phyloP scores from a whole-genome alignment of 2,329 filamentous ascomycete genomes.

The Clarireedia hainanense region DNA sequence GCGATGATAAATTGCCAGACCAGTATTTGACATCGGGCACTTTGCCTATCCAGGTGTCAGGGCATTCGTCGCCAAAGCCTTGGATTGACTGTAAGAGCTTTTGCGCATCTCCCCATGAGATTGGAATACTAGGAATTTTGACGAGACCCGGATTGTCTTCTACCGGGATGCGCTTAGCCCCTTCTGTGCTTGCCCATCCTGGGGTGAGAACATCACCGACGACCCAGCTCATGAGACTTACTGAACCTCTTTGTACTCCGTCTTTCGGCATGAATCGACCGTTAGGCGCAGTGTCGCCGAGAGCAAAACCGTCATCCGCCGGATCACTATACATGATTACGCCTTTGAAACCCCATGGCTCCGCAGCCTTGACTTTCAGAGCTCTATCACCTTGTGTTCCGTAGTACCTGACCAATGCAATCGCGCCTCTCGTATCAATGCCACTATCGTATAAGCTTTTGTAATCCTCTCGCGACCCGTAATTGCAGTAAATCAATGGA shows the following conservation, averaged over 20 bases:
- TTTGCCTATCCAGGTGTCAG: slow-evolving; percentile 66
- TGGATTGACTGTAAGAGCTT: slow-evolving; percentile 67
- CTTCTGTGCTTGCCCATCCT: slow-evolving; percentile 67
- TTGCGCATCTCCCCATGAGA: slow-evolving; percentile 85
- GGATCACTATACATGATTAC: slow-evolving; percentile 93
- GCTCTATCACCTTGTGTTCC: slow-evolving; percentile 65
- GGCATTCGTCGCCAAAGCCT: slow-evolving; percentile 63
- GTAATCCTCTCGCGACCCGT: slow-evolving; percentile 80
- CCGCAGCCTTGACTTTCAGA: slow-evolving; percentile 83
- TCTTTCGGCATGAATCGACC: slow-evolving; percentile 76
- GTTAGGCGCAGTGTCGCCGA: slow-evolving; percentile 64
- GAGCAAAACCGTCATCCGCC: slow-evolving; percentile 69
- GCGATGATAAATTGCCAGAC: slow-evolving; percentile 69
- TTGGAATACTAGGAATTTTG: slow-evolving; percentile 80
- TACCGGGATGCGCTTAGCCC: slow-evolving; percentile 56
- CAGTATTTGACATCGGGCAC: slow-evolving; percentile 79
- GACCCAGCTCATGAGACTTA: slow-evolving; percentile 74
- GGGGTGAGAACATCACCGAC: slow-evolving; percentile 89
- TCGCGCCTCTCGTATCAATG: slow-evolving; percentile 67
- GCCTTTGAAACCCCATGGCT: slow-evolving; percentile 76
- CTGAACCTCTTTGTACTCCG: slow-evolving; percentile 73
- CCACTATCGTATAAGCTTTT: slow-evolving; percentile 60
- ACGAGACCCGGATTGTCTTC: slow-evolving; percentile 66
- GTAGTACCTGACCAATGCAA: slow-evolving; percentile 76
- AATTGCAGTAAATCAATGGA: slow-evolving; percentile 86